phyloP scores from a whole-genome alignment of 176 grass and related monocot genomes.

The Guadua angustifolia region DNA sequence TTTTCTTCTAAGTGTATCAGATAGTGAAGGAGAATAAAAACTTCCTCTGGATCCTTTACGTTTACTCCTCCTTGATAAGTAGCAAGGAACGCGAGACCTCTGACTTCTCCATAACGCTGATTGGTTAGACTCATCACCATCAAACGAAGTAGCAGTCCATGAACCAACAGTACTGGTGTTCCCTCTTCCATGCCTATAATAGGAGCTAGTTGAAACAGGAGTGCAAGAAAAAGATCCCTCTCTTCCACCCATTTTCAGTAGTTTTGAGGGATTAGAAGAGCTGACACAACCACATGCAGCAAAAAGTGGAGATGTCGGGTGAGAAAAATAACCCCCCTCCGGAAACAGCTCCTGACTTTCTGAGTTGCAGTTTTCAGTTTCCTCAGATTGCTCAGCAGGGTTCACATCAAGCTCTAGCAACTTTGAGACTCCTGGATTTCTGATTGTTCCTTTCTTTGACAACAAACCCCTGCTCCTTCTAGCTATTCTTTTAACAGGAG shows the following conservation, averaged over 20 bases:
- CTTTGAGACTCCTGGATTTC: slow-evolving; percentile 40
- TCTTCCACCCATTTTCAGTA: slow-evolving; percentile 59
- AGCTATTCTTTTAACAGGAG: slow-evolving; percentile 54
- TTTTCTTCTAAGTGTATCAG: slow-evolving; percentile 84
- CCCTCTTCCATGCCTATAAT: slow-evolving; percentile 59
- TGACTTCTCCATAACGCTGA: slow-evolving; percentile 59
- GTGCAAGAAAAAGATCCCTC: slow-evolving; percentile 83
- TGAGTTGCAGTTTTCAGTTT: slow-evolving; percentile 62
- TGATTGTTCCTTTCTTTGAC: slow-evolving; percentile 47
- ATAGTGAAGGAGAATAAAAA: slow-evolving; percentile 79
- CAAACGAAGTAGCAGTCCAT: slow-evolving; percentile 63
- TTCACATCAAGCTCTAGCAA: slow-evolving; percentile 56
- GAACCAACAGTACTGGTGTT: slow-evolving; percentile 55
- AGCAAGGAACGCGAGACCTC: slow-evolving; percentile 60
- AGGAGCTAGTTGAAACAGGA: slow-evolving; percentile 80
- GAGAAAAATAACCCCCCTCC: slow-evolving; percentile 44
- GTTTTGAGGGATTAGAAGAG: slow-evolving; percentile 70
- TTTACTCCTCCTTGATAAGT: slow-evolving; percentile 65
- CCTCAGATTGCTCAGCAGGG: slow-evolving; percentile 66
- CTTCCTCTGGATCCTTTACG: slow-evolving; percentile 43
- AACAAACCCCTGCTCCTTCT: slow-evolving; percentile 59
- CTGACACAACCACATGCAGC: slow-evolving; percentile 73
- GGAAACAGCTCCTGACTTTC: slow-evolving; percentile 45
- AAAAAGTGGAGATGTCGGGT: slow-evolving; percentile 64
- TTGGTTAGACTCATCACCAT: slow-evolving; percentile 73